Evolutionary conservation across 2,329 filamentous ascomycete genomes (phyloP), one percentile per base, ranked within the genome.

Genomic region (Helotiales sp.): DNA sequence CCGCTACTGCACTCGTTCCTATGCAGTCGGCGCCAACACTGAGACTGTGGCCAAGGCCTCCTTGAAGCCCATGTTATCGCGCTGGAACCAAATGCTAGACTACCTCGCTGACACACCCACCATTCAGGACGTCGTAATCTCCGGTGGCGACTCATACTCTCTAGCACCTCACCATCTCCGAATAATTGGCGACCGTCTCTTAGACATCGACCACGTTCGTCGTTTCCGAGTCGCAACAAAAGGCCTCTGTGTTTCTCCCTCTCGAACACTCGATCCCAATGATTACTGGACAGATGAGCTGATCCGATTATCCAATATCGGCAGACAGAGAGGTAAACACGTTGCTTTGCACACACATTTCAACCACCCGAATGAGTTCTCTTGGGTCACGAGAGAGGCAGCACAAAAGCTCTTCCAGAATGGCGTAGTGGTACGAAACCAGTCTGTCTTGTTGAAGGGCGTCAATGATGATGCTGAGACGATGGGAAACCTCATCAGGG

Each of bases 321-420:
- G 85, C 3, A 82, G 82, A 64, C 74, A 77, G 58, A 80, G 83
- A 26, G 87, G 86, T 5, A 90, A 90, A 74, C 81, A 85, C 60
- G 82, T 89, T 70, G 87, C 86, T 3, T 78, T 89, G 63, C 88
- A 90, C 73, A 90, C 88, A 0, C 88, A 90, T 72, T 88, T 90
- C 77, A 89, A 90, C 71, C 86, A 89, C 69, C 83, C 86, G 0
- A 82, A 82, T 43, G 87, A 90, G 75, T 84, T 89, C 64, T 86
- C 86, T 3, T 90, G 87, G 87, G 79, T 88, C 28, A 86, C 85
- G 0, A 77, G 81, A 70, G 75, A 78, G 55, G 87, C 87, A 1
- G 81, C 83, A 30, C 82, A 82, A 64, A 81, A 79, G 70, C 77
- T 89, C 8, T 82, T 83, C 69, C 78, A 82, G 66, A 80, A 82